Percentiles rank a stretch among this genome's conserved stretches.
These are phyloP conservation scores for Cornus suecica DNA, from an alignment of 148 eudicot genomes.

Conservation along the genomic window DNA sequence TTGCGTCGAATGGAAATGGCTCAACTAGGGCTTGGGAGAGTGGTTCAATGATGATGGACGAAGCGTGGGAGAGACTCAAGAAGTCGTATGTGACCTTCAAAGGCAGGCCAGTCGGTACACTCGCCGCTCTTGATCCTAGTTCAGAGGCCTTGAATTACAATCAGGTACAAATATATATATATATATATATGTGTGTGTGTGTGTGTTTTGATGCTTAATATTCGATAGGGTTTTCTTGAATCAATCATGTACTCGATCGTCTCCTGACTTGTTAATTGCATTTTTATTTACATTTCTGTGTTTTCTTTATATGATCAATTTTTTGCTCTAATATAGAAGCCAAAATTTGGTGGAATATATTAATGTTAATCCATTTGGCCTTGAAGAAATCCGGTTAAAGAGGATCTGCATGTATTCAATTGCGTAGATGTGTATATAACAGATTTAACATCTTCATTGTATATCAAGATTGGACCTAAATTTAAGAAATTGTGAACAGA, in stretches of 20 bases:
- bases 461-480: background rate
- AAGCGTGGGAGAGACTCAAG: slow-evolving; percentile 48
- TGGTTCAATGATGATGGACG: slow-evolving; percentile 33
- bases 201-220: too few relatives aligned
- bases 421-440: background rate
- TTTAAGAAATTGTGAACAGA: too few relatives aligned
- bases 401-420: too few relatives aligned
- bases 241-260: too few relatives aligned
- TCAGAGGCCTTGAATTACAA: slow-evolving; percentile 49
- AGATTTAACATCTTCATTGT: background rate
- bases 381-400: too few relatives aligned
- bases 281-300: background rate
- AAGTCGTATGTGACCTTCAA: slow-evolving; percentile 36
- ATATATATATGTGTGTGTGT: too few relatives aligned
- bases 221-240: too few relatives aligned
- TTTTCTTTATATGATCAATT: background rate
- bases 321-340: too few relatives aligned
- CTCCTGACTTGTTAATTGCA: too few relatives aligned
- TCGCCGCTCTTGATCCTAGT: slow-evolving; percentile 49
- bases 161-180: slow-evolving; percentile 29
- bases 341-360: too few relatives aligned
- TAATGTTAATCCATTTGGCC: too few relatives aligned
- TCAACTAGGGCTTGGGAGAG: background rate
- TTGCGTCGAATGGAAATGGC: slow-evolving; percentile 6
- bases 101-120: slow-evolving; percentile 39